These are phyloP conservation scores for Myriosclerotinia duriaeana DNA, from an alignment of 2,329 filamentous ascomycete species.

Conservation along the genomic window DNA sequence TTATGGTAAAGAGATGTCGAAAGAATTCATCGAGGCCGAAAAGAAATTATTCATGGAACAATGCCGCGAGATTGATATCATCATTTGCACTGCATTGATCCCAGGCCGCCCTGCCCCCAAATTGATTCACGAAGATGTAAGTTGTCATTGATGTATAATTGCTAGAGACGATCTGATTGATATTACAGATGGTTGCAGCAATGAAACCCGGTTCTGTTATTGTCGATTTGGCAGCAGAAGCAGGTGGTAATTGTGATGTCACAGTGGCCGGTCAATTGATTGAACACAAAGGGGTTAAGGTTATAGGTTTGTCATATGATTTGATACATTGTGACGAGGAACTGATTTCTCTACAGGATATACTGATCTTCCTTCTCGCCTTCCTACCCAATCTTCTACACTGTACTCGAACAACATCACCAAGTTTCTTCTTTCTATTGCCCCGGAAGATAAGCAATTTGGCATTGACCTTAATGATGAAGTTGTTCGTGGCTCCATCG, in stretches of 20 bases:
- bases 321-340: background rate
- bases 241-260: conserved; percentile 83
- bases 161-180: background rate
- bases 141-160: conserved; percentile 45
- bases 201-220: conserved; percentile 91
- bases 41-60: conserved; percentile 92
- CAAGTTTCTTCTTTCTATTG: conserved; percentile 81
- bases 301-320: conserved; percentile 63
- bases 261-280: conserved; percentile 71
- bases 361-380: conserved; percentile 80
- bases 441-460: conserved; percentile 74
- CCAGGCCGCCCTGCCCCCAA: conserved; percentile 81
- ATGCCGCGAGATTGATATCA: conserved; percentile 83
- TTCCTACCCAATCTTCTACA: conserved; percentile 86
- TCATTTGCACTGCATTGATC: conserved; percentile 90
- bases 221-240: conserved; percentile 84
- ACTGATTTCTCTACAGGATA: conserved; percentile 54
- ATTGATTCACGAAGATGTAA: conserved; percentile 70
- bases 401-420: conserved; percentile 93
- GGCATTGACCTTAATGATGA: conserved; percentile 80
- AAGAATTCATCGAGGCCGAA: conserved; percentile 88
- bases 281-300: conserved; percentile 73
- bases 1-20: conserved; percentile 92
- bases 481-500: conserved; percentile 81
- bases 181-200: conserved; percentile 47